Percentiles rank a stretch among this genome's conserved stretches.
Evolutionary conservation across 1,284 basidiomycete species (phyloP).

Genomic region (Leccinum discolor): DNA sequence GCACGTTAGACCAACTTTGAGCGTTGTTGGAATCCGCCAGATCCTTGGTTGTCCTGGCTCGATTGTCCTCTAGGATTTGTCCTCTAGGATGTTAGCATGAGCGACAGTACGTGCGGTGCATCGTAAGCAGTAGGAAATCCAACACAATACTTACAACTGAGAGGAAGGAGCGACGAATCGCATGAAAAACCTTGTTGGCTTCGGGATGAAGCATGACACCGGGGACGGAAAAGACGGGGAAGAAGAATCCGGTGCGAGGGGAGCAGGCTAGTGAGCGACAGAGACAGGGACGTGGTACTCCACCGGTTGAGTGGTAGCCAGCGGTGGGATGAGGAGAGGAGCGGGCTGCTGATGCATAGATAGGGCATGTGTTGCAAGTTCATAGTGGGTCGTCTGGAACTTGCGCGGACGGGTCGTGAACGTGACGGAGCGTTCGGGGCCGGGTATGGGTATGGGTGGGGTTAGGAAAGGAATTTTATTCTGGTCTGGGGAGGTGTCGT

Average conservation of each 20-base stretch:
- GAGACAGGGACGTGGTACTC: neutral
- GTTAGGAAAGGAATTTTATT: neutral
- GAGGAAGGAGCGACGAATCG: too few relatives aligned
- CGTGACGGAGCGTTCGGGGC: neutral
- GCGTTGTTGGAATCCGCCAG: slow-evolving; percentile 62
- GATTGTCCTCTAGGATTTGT: slow-evolving; percentile 67
- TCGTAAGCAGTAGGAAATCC: too few relatives aligned
- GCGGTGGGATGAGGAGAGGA: neutral
- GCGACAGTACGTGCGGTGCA: too few relatives aligned
- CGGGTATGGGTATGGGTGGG: neutral
- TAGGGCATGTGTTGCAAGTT: neutral
- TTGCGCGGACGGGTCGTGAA: neutral
- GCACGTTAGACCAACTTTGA: slow-evolving; percentile 63
- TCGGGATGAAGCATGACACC: too few relatives aligned
- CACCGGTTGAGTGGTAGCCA: neutral
- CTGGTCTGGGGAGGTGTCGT: neutral
- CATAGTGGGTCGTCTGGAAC: neutral
- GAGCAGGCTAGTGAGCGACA: slow-evolving; percentile 1
- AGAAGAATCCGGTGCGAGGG: too few relatives aligned
- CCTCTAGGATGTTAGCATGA: slow-evolving; percentile 35
- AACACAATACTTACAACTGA: too few relatives aligned
- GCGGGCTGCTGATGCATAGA: neutral
- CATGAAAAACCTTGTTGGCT: too few relatives aligned
- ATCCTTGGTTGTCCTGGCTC: slow-evolving; percentile 82
- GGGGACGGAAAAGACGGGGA: too few relatives aligned